These are phyloP conservation scores for Zarea fungicola DNA, from an alignment of 2,329 filamentous ascomycete genomes.

Conservation along the genomic window DNA sequence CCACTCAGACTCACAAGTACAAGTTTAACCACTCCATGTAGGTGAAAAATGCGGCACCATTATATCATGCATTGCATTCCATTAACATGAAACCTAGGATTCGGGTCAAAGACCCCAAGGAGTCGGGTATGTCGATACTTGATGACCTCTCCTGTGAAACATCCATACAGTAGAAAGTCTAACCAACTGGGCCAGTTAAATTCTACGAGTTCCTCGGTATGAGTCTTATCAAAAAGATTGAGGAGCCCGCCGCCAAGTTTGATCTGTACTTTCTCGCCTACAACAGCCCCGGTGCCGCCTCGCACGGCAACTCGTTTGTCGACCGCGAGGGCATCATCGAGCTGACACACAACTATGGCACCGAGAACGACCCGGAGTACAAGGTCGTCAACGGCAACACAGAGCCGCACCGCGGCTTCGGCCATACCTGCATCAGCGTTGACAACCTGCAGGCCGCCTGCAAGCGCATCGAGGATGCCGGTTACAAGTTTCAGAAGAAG, in stretches of 20 bases:
- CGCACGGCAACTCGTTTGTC: constrained; percentile 63
- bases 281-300: constrained; percentile 69
- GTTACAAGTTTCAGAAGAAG: constrained; percentile 94
- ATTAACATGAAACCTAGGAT: constrained; percentile 53
- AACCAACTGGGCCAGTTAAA: constrained; percentile 55
- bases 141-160: neutral
- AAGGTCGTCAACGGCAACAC: constrained; percentile 82
- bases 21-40: constrained; percentile 87
- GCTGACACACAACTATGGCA: constrained; percentile 80
- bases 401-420: constrained; percentile 80
- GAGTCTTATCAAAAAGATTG: constrained; percentile 72
- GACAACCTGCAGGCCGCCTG: constrained; percentile 87
- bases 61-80: neutral
- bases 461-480: constrained; percentile 80
- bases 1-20: constrained; percentile 71
- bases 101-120: constrained; percentile 89
- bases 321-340: constrained; percentile 90
- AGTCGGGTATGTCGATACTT: constrained; percentile 49
- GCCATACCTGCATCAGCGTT: constrained; percentile 78
- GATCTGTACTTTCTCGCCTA: constrained; percentile 95
- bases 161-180: constrained; percentile 9
- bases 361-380: constrained; percentile 77
- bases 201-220: constrained; percentile 94
- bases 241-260: constrained; percentile 84
- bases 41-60: constrained; percentile 20